Evolutionary conservation across 257 asterid species (phyloP).

Genomic region (Nicotiana tabacum): DNA sequence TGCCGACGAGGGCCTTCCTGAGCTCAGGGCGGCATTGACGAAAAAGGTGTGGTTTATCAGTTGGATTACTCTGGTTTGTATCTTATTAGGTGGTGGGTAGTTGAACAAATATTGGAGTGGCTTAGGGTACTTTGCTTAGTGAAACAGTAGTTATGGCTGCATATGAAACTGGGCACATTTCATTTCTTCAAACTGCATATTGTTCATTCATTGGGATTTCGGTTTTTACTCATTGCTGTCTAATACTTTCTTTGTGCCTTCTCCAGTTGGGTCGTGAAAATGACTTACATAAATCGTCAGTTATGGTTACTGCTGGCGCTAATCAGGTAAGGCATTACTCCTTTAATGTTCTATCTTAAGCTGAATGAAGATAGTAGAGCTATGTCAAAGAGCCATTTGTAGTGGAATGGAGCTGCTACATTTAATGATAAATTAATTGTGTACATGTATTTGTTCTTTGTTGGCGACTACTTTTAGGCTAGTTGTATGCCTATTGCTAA

Average conservation of each 20-base stretch:
- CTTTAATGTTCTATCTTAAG: neutral
- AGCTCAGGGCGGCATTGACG: conserved; percentile 74
- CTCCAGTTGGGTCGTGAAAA: conserved; percentile 69
- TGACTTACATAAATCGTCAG: conserved; percentile 67
- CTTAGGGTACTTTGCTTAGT: neutral
- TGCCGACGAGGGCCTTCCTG: conserved; percentile 92
- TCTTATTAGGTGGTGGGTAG: neutral
- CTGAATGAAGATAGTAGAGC: neutral
- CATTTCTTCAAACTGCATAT: neutral
- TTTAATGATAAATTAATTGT: neutral
- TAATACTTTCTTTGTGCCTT: conserved; percentile 1
- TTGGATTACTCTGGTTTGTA: neutral
- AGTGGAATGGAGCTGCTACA: neutral
- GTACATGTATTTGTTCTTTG: neutral
- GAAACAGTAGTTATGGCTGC: neutral
- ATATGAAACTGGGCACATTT: neutral
- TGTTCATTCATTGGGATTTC: neutral
- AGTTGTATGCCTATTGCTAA: neutral
- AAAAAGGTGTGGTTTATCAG: conserved; percentile 49
- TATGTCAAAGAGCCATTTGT: conserved; percentile 1
- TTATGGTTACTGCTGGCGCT: conserved; percentile 99
- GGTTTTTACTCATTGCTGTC: conserved; percentile 4
- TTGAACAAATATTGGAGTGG: conserved; percentile 1
- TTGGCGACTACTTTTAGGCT: neutral
- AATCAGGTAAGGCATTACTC: conserved; percentile 61